Evolutionary conservation across 2,329 filamentous ascomycete species (phyloP).

Genomic region (Colletotrichum spaethianum): DNA sequence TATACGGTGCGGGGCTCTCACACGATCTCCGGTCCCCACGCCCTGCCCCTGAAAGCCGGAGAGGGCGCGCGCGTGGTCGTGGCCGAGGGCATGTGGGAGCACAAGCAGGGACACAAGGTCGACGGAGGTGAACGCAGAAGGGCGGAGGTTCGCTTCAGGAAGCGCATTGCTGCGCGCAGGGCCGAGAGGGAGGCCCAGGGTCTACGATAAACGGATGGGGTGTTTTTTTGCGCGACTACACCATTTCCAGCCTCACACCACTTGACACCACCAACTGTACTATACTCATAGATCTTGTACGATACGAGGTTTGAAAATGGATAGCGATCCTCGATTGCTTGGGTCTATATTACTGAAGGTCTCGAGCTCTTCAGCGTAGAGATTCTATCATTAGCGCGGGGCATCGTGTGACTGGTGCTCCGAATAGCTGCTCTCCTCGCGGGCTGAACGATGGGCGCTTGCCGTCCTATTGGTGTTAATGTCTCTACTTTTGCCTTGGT

Average conservation of each 20-base stretch:
- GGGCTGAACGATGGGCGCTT: neutral
- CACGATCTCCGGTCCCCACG: conserved; percentile 82
- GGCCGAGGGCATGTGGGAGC: conserved; percentile 94
- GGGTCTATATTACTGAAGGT: neutral
- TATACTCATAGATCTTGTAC: conserved; percentile 40
- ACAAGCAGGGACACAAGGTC: conserved; percentile 88
- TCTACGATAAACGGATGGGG: conserved; percentile 25
- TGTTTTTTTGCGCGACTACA: conserved; percentile 1
- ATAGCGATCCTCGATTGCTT: conserved; percentile 25
- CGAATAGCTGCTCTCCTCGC: neutral
- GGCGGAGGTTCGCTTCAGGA: conserved; percentile 90
- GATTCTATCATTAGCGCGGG: conserved; percentile 12
- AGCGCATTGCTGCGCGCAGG: conserved; percentile 82
- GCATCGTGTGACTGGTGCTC: conserved; percentile 2
- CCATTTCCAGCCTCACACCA: conserved; percentile 33
- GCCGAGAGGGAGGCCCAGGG: conserved; percentile 68
- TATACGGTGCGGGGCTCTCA: conserved; percentile 78
- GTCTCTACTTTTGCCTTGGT: conserved; percentile 8
- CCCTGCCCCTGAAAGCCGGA: conserved; percentile 77
- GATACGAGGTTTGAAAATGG: conserved; percentile 37
- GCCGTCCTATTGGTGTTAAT: conserved; percentile 10
- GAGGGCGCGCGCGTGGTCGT: conserved; percentile 77
- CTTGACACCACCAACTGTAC: conserved; percentile 40
- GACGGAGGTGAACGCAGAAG: conserved; percentile 95
- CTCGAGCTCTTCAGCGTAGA: neutral